A percentile compares a stretch with the other conserved stretches of the same genome.
Evolutionary conservation across 2,329 filamentous ascomycete genomes (phyloP).

Genomic region (Diaporthe australafricana): DNA sequence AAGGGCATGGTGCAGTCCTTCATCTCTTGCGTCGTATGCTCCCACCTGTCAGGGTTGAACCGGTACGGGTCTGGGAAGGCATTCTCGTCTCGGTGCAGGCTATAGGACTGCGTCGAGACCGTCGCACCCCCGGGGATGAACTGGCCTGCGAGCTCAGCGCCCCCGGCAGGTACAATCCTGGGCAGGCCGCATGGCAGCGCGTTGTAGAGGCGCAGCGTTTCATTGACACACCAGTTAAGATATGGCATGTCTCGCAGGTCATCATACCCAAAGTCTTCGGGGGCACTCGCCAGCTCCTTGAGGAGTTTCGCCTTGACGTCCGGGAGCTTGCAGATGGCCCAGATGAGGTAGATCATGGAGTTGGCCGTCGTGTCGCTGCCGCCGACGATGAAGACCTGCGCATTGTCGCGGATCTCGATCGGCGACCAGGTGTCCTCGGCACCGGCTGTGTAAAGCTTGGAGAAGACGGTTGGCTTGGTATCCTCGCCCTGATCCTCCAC

Average conservation of each 20-base stretch:
- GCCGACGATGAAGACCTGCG: constrained; percentile 58
- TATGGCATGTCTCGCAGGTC: constrained; percentile 53
- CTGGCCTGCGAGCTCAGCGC: constrained; percentile 52
- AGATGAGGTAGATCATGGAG: constrained; percentile 61
- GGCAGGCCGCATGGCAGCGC: constrained; percentile 54
- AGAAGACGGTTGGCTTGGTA: constrained; percentile 49
- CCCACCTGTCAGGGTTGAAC: constrained; percentile 54
- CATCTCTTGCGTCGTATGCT: constrained; percentile 44
- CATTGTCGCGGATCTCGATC: constrained; percentile 53
- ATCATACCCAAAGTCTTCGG: constrained; percentile 45
- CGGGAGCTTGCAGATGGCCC: constrained; percentile 49
- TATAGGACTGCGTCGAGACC: constrained; percentile 57
- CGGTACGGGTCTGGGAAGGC: constrained; percentile 55
- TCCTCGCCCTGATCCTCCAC: constrained; percentile 35
- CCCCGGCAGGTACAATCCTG: constrained; percentile 52
- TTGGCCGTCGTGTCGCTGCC: constrained; percentile 64
- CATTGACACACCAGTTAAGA: constrained; percentile 56
- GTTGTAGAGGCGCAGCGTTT: constrained; percentile 57
- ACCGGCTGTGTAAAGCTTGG: constrained; percentile 50
- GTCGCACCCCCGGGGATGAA: constrained; percentile 53
- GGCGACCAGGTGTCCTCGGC: constrained; percentile 43
- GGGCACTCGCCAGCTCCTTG: constrained; percentile 49
- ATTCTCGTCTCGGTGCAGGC: constrained; percentile 55
- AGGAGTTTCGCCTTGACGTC: constrained; percentile 47
- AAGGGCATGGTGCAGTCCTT: constrained; percentile 44